phyloP scores from a whole-genome alignment of 1,284 basidiomycete species.

The Mycena citricolor region DNA sequence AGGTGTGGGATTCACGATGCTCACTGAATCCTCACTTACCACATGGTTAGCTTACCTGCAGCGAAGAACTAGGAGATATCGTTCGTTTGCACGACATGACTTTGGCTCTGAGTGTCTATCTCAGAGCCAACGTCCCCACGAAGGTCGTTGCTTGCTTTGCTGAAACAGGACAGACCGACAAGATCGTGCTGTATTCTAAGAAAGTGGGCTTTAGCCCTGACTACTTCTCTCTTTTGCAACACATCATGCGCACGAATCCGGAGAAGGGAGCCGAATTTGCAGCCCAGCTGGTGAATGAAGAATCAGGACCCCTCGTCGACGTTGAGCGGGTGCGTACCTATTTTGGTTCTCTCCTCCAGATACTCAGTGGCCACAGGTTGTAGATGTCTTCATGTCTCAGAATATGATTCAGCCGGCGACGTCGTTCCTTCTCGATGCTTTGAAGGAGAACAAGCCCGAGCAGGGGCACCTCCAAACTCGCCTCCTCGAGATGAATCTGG shows the following conservation, averaged over 20 bases:
- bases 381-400: conserved; percentile 99
- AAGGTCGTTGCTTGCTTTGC: conserved; percentile 99
- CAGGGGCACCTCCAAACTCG: conserved; percentile 96
- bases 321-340: conserved; percentile 73
- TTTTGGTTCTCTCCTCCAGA: background rate
- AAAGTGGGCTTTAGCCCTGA: conserved; percentile 96
- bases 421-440: conserved; percentile 96
- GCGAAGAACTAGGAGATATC: conserved; percentile 97
- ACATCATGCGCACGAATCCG: conserved; percentile 95
- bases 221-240: conserved; percentile 93
- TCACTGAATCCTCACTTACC: no score
- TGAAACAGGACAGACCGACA: conserved; percentile 98
- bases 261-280: conserved; percentile 99
- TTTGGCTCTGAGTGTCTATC: conserved; percentile 96
- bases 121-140: conserved; percentile 97
- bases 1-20: conserved; percentile 46
- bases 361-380: conserved; percentile 51
- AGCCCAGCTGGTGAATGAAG: conserved; percentile 92
- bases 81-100: conserved; percentile 97
- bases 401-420: conserved; percentile 99
- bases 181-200: conserved; percentile 98
- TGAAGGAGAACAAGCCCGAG: conserved; percentile 99
- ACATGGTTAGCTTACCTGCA: conserved; percentile 99
- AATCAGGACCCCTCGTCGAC: conserved; percentile 90
- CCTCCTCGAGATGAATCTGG: conserved; percentile 96